A percentile compares a stretch with the other conserved stretches of the same genome.
These are phyloP conservation scores for Paecilomyces sp. DNA, from an alignment of 2,329 filamentous ascomycete genomes.

Conservation along the genomic window DNA sequence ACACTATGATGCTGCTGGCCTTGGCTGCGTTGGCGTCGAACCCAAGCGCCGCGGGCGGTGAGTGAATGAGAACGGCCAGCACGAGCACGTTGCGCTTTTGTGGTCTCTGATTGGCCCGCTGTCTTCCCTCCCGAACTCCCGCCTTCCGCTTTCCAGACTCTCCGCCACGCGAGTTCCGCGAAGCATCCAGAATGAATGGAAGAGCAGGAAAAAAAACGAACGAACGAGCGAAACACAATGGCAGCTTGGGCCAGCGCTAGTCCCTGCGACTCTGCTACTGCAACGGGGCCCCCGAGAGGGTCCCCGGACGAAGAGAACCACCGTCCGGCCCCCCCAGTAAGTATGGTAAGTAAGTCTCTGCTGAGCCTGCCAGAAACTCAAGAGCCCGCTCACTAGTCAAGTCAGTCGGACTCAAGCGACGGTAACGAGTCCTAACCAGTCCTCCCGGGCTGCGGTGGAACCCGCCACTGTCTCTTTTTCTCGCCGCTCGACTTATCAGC, in stretches of 20 bases:
- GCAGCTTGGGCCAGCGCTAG: background rate
- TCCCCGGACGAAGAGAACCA: background rate
- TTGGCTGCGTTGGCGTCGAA: background rate
- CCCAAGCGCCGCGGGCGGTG: background rate
- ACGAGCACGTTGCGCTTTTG: background rate
- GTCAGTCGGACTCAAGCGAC: too few relatives aligned
- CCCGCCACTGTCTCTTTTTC: background rate
- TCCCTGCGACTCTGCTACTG: background rate
- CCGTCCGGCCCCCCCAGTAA: too few relatives aligned
- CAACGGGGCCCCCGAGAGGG: background rate
- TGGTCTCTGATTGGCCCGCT: background rate
- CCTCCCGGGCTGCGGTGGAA: background rate
- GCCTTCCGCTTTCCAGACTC: background rate
- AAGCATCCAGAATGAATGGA: background rate
- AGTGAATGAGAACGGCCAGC: background rate
- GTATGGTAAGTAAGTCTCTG: too few relatives aligned
- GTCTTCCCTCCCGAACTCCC: background rate
- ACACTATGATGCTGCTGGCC: background rate
- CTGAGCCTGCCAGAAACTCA: background rate
- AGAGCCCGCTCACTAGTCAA: background rate
- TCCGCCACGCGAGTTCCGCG: background rate
- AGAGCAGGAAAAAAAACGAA: background rate
- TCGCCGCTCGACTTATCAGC: background rate
- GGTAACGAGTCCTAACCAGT: background rate
- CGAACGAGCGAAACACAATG: background rate